phyloP scores from a whole-genome alignment of 2,329 filamentous ascomycete species.

The Claviceps monticola region DNA sequence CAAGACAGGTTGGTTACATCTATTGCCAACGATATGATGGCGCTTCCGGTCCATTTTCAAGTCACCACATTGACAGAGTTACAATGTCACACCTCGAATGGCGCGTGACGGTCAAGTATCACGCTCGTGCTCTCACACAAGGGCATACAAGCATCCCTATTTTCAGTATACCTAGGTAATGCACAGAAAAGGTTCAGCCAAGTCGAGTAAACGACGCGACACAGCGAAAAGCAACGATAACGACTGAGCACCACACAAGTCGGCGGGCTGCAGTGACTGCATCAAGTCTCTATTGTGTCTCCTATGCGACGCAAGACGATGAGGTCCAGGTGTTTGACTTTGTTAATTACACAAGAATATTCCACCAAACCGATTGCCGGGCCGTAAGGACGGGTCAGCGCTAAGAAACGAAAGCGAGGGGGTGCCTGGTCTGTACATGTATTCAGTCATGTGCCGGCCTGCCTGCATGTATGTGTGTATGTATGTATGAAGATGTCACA shows the following conservation, averaged over 20 bases:
- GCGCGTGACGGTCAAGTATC: background rate
- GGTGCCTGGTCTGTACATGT: background rate
- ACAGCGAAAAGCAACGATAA: background rate
- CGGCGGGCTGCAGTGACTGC: no score
- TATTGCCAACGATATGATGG: background rate
- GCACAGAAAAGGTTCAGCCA: background rate
- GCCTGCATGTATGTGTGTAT: background rate
- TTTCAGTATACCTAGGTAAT: background rate
- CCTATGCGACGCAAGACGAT: background rate
- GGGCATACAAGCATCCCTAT: background rate
- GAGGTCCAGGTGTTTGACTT: background rate
- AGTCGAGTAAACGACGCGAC: background rate
- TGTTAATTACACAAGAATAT: background rate
- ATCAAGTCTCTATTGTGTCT: background rate
- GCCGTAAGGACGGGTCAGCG: background rate
- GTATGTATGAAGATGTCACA: background rate
- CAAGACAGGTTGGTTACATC: background rate
- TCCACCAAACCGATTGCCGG: background rate
- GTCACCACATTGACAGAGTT: background rate
- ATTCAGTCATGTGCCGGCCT: no score
- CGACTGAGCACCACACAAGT: no score
- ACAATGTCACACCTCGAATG: background rate
- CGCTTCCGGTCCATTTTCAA: background rate
- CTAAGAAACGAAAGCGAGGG: background rate
- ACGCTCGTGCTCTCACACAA: background rate